Percentiles rank a stretch among this genome's conserved stretches.
These are phyloP conservation scores for Desmodesmus armatus DNA, from an alignment of 139 green algal genomes.

Conservation along the genomic window DNA sequence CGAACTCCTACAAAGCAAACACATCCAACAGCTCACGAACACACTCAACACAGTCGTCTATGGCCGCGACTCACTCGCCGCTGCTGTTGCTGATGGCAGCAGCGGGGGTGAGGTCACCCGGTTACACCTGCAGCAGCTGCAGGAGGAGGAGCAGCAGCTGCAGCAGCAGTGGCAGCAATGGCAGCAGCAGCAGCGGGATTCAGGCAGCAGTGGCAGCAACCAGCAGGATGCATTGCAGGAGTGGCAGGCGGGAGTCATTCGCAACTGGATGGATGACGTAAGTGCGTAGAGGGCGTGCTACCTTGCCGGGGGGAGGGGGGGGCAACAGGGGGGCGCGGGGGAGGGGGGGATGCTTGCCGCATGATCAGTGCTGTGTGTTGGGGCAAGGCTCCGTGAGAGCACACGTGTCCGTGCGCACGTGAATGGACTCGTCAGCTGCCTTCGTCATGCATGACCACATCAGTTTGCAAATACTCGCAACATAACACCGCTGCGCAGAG, in stretches of 20 bases:
- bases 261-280: slow-evolving; percentile 37
- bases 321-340: no score
- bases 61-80: neutral
- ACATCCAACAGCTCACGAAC: slow-evolving; percentile 4
- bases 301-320: no score
- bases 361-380: no score
- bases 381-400: no score
- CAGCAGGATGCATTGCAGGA: neutral
- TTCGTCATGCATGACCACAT: no score
- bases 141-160: neutral
- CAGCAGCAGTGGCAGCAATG: slow-evolving; percentile 1
- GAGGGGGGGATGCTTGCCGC: no score
- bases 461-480: no score
- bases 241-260: slow-evolving; percentile 26
- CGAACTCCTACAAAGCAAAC: slow-evolving; percentile 28
- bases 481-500: no score
- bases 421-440: no score
- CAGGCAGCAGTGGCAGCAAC: neutral
- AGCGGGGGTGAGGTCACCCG: neutral
- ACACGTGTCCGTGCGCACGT: no score
- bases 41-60: slow-evolving; percentile 31
- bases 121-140: neutral
- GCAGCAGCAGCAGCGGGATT: slow-evolving; percentile 35
- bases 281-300: neutral
- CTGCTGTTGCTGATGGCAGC: neutral